Evolutionary conservation across 345 rosid species (phyloP), one percentile per base, ranked within the genome.

Genomic region (Salix purpurea): DNA sequence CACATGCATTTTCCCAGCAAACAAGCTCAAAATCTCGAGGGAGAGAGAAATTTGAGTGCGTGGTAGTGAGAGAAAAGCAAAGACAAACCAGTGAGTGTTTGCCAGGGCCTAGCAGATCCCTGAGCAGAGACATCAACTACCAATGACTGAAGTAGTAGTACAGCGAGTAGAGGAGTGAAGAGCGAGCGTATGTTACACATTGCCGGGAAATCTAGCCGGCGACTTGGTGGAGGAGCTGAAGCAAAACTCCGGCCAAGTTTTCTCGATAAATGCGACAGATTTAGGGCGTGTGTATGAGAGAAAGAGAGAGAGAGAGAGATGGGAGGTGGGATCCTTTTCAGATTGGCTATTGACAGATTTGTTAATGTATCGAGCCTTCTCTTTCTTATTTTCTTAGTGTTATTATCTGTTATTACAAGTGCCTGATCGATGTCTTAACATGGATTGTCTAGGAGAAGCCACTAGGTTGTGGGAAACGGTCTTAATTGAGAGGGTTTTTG

Each of bases 71-170:
- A 56, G 34, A 44, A 34, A 56, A 66, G 21, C 19, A 30, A 74
- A 9, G 30, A 42, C n/a, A 37, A 8, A 69, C 79, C 79, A 24
- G 6, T 69, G 30, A 76, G 79, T 61, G 79, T 76, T n/a, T 40
- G 12, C 79, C 74, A 76, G 30, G 4, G 9, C 16, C 8, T 36
- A 67, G 37, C 16, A 70, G 79, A 76, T 70, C 37, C 2, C 71
- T 75, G 65, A 46, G 79, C 79, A 60, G 69, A 70, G 65, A 62
- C 69, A 10, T 14, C 62, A 61, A 74, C 12, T 7, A 32, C 46
- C 15, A 46, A 19, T 1, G 61, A 76, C 19, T n/a, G 21, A 76
- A 76, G 64, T 19, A 76, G 50, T 19, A 76, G 30, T 21, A 70
- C 65, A 44, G 62, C 74, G 4, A 61, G 32, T 28, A 70, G 4